These are phyloP conservation scores for Ophiostoma triangulosporum DNA, from an alignment of 2,329 filamentous ascomycete genomes.

Conservation along the genomic window DNA sequence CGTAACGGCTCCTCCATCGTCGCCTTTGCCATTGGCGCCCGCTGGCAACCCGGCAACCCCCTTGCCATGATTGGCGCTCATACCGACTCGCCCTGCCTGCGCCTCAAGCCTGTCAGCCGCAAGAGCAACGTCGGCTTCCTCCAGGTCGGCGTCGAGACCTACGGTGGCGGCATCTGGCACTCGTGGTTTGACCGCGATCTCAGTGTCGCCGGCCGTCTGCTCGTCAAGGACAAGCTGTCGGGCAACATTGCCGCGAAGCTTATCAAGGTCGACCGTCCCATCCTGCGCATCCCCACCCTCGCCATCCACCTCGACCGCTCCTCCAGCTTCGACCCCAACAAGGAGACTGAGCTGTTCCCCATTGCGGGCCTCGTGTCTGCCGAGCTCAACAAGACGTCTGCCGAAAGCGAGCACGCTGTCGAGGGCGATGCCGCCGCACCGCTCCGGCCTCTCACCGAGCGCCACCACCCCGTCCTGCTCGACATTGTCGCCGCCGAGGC, in stretches of 20 bases:
- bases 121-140: conserved; percentile 76
- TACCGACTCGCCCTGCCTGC: conserved; percentile 84
- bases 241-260: conserved; percentile 71
- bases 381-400: conserved; percentile 59
- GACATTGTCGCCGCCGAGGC: conserved; percentile 73
- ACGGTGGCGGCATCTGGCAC: conserved; percentile 94
- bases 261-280: conserved; percentile 79
- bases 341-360: conserved; percentile 89
- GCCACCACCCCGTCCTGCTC: conserved; percentile 80
- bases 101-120: conserved; percentile 89
- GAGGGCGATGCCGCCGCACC: conserved; percentile 46
- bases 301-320: conserved; percentile 88
- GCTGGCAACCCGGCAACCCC: conserved; percentile 85
- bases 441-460: conserved; percentile 60
- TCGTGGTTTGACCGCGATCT: conserved; percentile 97
- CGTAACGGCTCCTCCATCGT: conserved; percentile 86
- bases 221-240: conserved; percentile 44
- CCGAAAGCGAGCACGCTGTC: conserved; percentile 22
- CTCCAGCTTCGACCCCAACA: conserved; percentile 83
- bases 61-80: conserved; percentile 91
- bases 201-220: conserved; percentile 74
- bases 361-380: conserved; percentile 79
- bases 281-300: conserved; percentile 82
- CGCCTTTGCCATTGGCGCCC: conserved; percentile 78
- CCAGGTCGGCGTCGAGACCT: conserved; percentile 92